Evolutionary conservation across 1,284 basidiomycete genomes (phyloP).

Genomic region (Ceratobasidium sp.): DNA sequence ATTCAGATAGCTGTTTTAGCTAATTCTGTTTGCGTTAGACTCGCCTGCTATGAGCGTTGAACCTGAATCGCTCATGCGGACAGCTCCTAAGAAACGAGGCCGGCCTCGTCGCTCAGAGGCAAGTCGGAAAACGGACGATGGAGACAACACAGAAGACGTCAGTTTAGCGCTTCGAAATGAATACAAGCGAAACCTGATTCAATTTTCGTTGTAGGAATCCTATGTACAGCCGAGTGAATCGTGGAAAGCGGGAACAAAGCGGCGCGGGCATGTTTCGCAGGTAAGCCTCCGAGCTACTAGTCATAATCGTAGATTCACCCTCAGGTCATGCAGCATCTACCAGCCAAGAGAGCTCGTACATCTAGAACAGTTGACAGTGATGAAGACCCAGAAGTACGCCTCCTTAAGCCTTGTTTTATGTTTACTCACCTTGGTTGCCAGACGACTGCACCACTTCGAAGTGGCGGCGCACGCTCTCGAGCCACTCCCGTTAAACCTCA

Average conservation of each 20-base stretch:
- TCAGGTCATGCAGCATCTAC: neutral
- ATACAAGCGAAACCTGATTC: neutral
- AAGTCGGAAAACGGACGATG: conserved; percentile 38
- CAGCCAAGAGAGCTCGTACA: conserved; percentile 21
- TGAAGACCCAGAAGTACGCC: conserved; percentile 32
- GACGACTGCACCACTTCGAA: conserved; percentile 35
- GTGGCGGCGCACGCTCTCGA: conserved; percentile 39
- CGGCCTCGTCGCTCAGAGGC: conserved; percentile 28
- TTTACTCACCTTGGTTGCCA: neutral
- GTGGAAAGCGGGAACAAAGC: conserved; percentile 37
- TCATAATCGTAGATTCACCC: too few species aligned
- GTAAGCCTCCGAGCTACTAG: neutral
- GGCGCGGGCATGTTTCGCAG: conserved; percentile 15
- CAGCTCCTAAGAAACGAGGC: conserved; percentile 18
- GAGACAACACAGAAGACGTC: conserved; percentile 42
- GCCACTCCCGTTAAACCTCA: conserved; percentile 38
- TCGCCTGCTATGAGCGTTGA: conserved; percentile 33
- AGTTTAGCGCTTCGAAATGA: neutral
- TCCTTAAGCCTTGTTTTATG: neutral
- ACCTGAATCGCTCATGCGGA: neutral
- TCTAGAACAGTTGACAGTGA: conserved; percentile 24
- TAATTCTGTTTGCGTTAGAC: conserved; percentile 5
- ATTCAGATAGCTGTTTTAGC: neutral
- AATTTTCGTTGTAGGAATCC: conserved; percentile 20
- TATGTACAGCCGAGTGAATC: conserved; percentile 37